phyloP scores from a whole-genome alignment of 768 basidiomycete genomes.

The Clavaria fumosa region DNA sequence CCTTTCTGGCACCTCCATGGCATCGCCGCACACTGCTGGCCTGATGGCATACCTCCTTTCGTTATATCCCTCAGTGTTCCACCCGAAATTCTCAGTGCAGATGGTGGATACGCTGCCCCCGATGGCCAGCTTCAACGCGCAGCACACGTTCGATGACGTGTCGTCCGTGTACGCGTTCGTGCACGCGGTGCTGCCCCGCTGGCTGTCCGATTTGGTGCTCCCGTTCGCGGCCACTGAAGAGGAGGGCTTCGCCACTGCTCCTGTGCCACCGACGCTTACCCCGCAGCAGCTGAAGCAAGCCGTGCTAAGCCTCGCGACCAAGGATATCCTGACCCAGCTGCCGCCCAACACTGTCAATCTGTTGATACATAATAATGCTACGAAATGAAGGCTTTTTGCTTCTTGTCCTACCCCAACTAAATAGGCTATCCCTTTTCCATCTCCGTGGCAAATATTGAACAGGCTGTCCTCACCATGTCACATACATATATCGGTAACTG shows the following conservation, averaged over 20 bases:
- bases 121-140: not conserved
- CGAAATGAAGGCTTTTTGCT: no score
- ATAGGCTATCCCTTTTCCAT: no score
- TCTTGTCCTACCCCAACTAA: no score
- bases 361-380: conserved; percentile 73
- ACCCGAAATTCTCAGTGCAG: conserved; percentile 32
- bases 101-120: conserved; percentile 7
- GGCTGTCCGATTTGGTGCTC: conserved; percentile 43
- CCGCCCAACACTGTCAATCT: conserved; percentile 47
- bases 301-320: conserved; percentile 43
- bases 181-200: conserved; percentile 40
- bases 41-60: conserved; percentile 86
- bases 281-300: conserved; percentile 69
- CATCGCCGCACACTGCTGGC: conserved; percentile 85
- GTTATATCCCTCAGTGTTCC: conserved; percentile 62
- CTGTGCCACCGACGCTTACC: conserved; percentile 29
- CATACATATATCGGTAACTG: no score
- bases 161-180: conserved; percentile 35
- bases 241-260: conserved; percentile 25
- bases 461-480: no score
- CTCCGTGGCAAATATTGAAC: no score
- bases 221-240: conserved; percentile 18
- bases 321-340: conserved; percentile 32
- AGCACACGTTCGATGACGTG: conserved; percentile 4
- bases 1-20: conserved; percentile 89